phyloP scores from a whole-genome alignment of 2,329 filamentous ascomycete species.

The Teratosphaeria destructans region DNA sequence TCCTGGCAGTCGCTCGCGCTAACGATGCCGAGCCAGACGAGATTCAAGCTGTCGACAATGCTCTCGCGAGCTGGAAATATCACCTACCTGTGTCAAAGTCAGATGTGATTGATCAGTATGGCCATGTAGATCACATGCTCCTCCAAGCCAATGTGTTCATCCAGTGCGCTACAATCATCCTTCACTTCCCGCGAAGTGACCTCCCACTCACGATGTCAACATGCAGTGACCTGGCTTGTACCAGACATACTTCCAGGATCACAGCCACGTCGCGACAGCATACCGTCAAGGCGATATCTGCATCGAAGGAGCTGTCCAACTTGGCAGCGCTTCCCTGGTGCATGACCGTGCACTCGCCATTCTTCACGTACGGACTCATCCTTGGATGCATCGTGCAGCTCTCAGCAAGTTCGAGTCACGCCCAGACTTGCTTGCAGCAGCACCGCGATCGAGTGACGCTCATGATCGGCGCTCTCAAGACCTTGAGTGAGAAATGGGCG shows the following conservation, averaged over 20 bases:
- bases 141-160: constrained; percentile 83
- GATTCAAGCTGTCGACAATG: constrained; percentile 48
- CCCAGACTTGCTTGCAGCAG: constrained; percentile 55
- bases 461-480: constrained; percentile 64
- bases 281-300: constrained; percentile 69
- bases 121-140: constrained; percentile 75
- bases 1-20: constrained; percentile 45
- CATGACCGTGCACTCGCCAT: constrained; percentile 63
- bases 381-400: constrained; percentile 72
- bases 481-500: constrained; percentile 60
- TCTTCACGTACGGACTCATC: constrained; percentile 72
- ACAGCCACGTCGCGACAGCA: constrained; percentile 44
- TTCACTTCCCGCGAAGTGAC: constrained; percentile 71
- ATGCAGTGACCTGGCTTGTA: constrained; percentile 35
- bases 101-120: constrained; percentile 57
- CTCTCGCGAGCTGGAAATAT: constrained; percentile 65
- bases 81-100: constrained; percentile 65
- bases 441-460: constrained; percentile 58
- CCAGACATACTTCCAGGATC: constrained; percentile 29
- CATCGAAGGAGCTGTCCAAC: constrained; percentile 66
- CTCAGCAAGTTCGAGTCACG: constrained; percentile 57
- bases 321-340: constrained; percentile 61
- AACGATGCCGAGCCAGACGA: constrained; percentile 27
- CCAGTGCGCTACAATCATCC: constrained; percentile 53
- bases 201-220: constrained; percentile 52